Base-by-base conservation (phyloP, 345 rosid genomes). In the Zanthoxylum bungeanum region DNA sequence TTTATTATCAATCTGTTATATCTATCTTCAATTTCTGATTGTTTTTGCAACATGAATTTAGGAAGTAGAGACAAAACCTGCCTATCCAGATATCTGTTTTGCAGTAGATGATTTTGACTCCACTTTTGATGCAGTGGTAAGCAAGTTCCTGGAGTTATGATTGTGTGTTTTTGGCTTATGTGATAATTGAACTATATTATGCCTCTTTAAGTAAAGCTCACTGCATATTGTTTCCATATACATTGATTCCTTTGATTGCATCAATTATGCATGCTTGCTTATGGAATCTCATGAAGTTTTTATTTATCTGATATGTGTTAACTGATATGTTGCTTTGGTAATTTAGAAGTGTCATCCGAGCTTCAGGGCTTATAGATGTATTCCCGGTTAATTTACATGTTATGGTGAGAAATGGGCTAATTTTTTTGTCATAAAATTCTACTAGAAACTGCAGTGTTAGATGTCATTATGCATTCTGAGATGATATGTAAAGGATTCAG, bases 81-180 rank as follows among this genome's bases (percentile, higher is more conserved):
- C 98, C 71, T 91, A 89, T 85, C 98, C 99, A 74, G 99, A 92
- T 75, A 92, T 92, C 61, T 92, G 93, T 83, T 95, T 95, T 80
- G 96, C 98, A 4, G 85, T 95, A 47, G 99, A 92, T 81, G 97
- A 92, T 83, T 92, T 95, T 65, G 98, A 95, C 81, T 92, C 98
- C 69, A 91, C 99, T 53, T 91, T 95, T 82, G 99, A 95, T 82
- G 94, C 94, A 21, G 99, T 89, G 94, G 99, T 91, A 82, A 64
- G 68, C 68, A 44, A 22, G 55, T 8, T 19, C 55, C 37, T 28
- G 3, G 68, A 44, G 36, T 27, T 37, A 34, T 44, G 6, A 7
- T 64, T 64, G 55, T 8, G 17, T 27, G 34, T 21, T 31, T n/a
- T 58, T 34, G 17, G 24, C 34, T 27, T 24, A 3, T 17, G 62